Evolutionary conservation across 768 basidiomycete species (phyloP).

Genomic region (Coprinopsis marcescibilis): DNA sequence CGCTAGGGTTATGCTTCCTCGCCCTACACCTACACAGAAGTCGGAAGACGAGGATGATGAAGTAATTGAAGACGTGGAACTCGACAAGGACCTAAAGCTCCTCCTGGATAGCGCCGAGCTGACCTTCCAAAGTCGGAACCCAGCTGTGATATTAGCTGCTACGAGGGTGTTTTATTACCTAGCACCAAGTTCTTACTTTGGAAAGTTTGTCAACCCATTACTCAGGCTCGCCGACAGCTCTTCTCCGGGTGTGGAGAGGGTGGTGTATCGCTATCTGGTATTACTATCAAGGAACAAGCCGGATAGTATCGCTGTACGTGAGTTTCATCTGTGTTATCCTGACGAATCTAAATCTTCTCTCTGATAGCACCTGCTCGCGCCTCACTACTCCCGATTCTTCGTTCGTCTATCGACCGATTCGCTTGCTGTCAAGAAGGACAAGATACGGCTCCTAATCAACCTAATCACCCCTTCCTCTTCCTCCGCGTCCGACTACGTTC

Average conservation of each 20-base stretch:
- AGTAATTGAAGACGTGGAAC: constrained; percentile 29
- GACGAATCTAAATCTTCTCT: background rate
- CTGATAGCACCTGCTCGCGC: constrained; percentile 54
- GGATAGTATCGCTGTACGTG: constrained; percentile 54
- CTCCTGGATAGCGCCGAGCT: constrained; percentile 68
- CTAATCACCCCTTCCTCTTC: constrained; percentile 42
- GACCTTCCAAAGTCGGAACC: constrained; percentile 80
- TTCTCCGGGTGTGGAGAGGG: constrained; percentile 69
- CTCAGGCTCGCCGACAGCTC: constrained; percentile 57
- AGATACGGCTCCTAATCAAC: constrained; percentile 67
- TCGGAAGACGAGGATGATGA: background rate
- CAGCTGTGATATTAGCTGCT: constrained; percentile 80
- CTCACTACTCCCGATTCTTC: constrained; percentile 61
- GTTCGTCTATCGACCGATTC: constrained; percentile 60
- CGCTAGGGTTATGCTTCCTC: constrained; percentile 74
- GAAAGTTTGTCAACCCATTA: constrained; percentile 64
- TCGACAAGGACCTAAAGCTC: constrained; percentile 75
- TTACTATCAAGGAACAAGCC: constrained; percentile 42
- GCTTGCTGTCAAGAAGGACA: constrained; percentile 60
- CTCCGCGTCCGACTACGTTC: background rate
- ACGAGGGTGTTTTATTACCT: constrained; percentile 71
- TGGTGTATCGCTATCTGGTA: constrained; percentile 67
- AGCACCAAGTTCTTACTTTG: constrained; percentile 48
- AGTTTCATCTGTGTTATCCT: background rate
- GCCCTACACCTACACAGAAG: constrained; percentile 39